Evolutionary conservation across 2,329 filamentous ascomycete species (phyloP).

Genomic region (Ustilaginoidea virens): DNA sequence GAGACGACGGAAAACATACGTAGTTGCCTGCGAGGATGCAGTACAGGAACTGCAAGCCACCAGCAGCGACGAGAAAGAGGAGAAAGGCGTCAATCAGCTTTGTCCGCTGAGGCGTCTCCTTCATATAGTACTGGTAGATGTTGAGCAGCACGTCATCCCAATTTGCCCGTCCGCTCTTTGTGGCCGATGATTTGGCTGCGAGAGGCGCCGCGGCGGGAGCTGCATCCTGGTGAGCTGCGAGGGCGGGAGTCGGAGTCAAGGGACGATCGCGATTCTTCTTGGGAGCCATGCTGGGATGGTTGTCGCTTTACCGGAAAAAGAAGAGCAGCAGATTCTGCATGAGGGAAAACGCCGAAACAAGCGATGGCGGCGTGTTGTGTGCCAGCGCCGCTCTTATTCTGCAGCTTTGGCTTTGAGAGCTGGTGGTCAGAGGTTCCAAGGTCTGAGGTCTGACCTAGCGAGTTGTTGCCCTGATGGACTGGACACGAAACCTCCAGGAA

Average conservation of each 20-base stretch:
- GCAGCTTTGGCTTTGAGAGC: no score
- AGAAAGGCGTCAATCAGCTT: conserved; percentile 90
- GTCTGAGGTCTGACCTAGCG: no score
- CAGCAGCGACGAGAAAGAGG: conserved; percentile 70
- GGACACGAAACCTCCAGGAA: conserved; percentile 23
- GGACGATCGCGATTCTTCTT: conserved; percentile 27
- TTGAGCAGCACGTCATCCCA: conserved; percentile 48
- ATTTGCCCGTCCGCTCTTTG: conserved; percentile 16
- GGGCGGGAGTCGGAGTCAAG: conserved; percentile 4
- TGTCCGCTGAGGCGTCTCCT: conserved; percentile 73
- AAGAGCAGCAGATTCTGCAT: no score
- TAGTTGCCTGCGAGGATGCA: conserved; percentile 88
- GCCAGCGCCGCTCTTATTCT: no score
- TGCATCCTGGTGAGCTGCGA: conserved; percentile 1
- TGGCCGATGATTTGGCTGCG: background rate
- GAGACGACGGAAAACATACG: conserved; percentile 38
- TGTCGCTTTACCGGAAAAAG: background rate
- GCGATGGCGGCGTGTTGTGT: no score
- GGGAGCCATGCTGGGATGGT: conserved; percentile 27
- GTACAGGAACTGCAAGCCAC: conserved; percentile 85
- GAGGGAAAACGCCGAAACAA: no score
- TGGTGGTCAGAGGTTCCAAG: no score
- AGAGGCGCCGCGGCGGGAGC: background rate
- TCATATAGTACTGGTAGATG: conserved; percentile 64
- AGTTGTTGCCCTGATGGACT: no score